Percentiles rank a stretch among this genome's conserved stretches.
These are phyloP conservation scores for Phlyctochytrium bullatum DNA, from an alignment of 192 early-diverging fungal genomes.

Conservation along the genomic window DNA sequence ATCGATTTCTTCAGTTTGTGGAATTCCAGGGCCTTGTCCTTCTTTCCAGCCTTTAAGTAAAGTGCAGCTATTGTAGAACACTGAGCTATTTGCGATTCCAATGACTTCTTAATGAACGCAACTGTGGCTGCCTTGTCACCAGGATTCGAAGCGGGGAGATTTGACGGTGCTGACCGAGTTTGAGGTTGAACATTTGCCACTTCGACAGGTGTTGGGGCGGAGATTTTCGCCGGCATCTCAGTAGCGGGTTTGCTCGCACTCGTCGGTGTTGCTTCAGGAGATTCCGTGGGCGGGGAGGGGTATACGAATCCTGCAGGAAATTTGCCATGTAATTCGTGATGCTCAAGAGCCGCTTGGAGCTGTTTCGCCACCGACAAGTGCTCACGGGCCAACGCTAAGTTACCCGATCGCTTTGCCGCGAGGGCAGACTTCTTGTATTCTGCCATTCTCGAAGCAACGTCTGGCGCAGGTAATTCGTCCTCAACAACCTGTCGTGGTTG, in stretches of 20 bases:
- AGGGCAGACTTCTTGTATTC: conserved; percentile 65
- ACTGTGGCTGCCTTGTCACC: conserved; percentile 35
- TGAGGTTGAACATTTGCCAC: not conserved
- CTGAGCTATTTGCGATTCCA: conserved; percentile 54
- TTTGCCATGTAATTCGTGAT: conserved; percentile 27
- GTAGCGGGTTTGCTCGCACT: too few species aligned
- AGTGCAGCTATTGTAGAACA: conserved; percentile 45
- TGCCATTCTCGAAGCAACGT: conserved; percentile 34
- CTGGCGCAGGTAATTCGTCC: too few species aligned
- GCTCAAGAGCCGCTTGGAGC: conserved; percentile 42
- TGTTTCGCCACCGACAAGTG: conserved; percentile 45
- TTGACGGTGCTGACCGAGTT: not conserved
- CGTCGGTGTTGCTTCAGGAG: too few species aligned
- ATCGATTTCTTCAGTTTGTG: conserved; percentile 60
- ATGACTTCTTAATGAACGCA: conserved; percentile 36
- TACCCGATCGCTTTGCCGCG: conserved; percentile 48
- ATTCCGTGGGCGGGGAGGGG: conserved; percentile 6
- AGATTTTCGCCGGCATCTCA: not conserved
- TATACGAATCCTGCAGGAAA: conserved; percentile 16
- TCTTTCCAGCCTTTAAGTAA: conserved; percentile 32
- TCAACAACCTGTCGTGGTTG: too few species aligned
- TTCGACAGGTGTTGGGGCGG: conserved; percentile 28
- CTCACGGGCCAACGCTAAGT: conserved; percentile 47
- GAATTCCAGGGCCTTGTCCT: conserved; percentile 52
- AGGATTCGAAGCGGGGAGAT: conserved; percentile 15